Base-by-base conservation (phyloP, 2,329 filamentous ascomycete genomes). In the Shiraia sp. region DNA sequence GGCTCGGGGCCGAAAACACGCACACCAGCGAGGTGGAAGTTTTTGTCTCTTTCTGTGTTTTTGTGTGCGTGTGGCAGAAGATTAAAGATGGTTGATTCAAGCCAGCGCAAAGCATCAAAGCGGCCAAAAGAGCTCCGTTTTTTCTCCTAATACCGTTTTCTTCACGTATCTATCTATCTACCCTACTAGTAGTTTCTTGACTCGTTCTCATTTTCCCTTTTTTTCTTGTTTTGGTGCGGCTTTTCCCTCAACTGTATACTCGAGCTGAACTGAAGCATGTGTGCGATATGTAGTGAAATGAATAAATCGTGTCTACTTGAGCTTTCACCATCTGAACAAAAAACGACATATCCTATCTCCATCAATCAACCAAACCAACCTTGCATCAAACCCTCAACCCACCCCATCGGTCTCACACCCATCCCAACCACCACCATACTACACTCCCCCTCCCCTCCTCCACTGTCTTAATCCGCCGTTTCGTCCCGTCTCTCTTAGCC, bases 1-100 rank as follows among this genome's bases (percentile, higher is more conserved):
- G 57, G 53, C 43, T 47, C 38, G 48, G 55, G 51, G 47, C 51
- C 42, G 49, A 50, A 40, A 47, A 47, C 48, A 50, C 43, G n/a
- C 31, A 16, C 29, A 25, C 23, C 19, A 22, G 19, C 19, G 19
- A 22, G 19, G 19, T 22, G 19, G 19, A 22, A 22, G 19, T 22
- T 22, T 22, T 22, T 4, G 4, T 22, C 19, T 22, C 19, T 22
- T 22, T 22, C 19, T 22, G 19, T 22, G 19, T 5, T 22, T 22
- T 22, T 22, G 19, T 22, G 19, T 22, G 19, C 19, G 19, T 22
- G 19, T 5, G 19, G 19, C 19, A 8, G 19, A 22, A 22, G 19
- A 22, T 5, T 8, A 22, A n/a, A 22, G 19, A 22, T 22, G 4
- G 19, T 22, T 22, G 19, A 22, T 22, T 22, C 19, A 22, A 22